A percentile compares a stretch with the other conserved stretches of the same genome.
These are phyloP conservation scores for Sarcodon aspratus DNA, from an alignment of 768 basidiomycete species.

Conservation along the genomic window DNA sequence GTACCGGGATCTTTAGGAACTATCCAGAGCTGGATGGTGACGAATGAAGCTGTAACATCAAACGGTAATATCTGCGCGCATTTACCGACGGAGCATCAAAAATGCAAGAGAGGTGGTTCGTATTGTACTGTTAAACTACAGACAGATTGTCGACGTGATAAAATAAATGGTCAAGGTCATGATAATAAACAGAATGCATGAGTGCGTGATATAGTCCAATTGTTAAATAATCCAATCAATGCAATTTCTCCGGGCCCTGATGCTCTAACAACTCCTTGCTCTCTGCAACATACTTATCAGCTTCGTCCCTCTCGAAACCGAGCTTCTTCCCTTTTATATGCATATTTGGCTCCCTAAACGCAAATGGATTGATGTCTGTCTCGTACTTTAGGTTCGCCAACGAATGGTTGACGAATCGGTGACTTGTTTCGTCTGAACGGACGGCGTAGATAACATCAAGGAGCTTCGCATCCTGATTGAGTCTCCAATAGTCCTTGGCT, in stretches of 20 bases:
- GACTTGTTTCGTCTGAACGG: slow-evolving; percentile 86
- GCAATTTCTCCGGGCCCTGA: neutral
- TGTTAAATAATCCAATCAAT: neutral
- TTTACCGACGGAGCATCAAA: neutral
- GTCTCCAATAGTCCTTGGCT: slow-evolving; percentile 93
- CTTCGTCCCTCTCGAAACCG: slow-evolving; percentile 63
- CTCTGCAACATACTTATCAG: slow-evolving; percentile 51
- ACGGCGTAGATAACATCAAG: slow-evolving; percentile 88
- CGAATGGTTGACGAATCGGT: slow-evolving; percentile 94
- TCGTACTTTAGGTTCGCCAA: slow-evolving; percentile 73
- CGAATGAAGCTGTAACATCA: slow-evolving; percentile 7
- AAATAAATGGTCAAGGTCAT: neutral
- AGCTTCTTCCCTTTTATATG: slow-evolving; percentile 64
- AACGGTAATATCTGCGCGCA: too few relatives aligned
- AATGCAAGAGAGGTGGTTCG: neutral
- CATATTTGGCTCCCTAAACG: slow-evolving; percentile 83
- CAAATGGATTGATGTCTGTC: slow-evolving; percentile 84
- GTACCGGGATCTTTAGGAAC: slow-evolving; percentile 23
- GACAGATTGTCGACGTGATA: neutral
- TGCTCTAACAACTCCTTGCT: slow-evolving; percentile 44
- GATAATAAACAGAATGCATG: neutral
- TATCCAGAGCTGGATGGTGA: slow-evolving; percentile 28
- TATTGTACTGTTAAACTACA: neutral
- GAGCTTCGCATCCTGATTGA: slow-evolving; percentile 59
- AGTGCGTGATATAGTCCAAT: neutral